Conservation (phyloP, 2,329 filamentous ascomycete genomes). For the Claviceps arundinis region DNA sequence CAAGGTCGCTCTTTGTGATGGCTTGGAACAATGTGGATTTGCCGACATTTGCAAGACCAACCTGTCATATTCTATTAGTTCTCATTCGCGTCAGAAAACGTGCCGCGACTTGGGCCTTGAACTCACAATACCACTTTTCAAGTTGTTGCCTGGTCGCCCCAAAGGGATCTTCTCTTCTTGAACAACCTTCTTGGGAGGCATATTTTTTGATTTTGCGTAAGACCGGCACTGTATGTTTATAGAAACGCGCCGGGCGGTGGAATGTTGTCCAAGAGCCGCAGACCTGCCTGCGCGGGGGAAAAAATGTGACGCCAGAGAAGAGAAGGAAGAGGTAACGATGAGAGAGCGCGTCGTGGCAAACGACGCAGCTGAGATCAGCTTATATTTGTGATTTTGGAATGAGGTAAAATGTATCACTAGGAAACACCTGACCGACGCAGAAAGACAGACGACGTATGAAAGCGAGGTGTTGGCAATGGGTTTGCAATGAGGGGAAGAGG, state of each 20-base stretch:
- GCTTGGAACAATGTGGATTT: conserved; percentile 99
- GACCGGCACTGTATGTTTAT: conserved; percentile 35
- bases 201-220: conserved; percentile 55
- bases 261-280: conserved; percentile 42
- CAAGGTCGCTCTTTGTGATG: conserved; percentile 93
- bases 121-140: conserved; percentile 97
- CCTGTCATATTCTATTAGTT: conserved; percentile 35
- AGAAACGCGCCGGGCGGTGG: conserved; percentile 38
- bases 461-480: background rate
- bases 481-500: conserved; percentile 7
- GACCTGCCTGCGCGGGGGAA: conserved; percentile 51
- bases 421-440: conserved; percentile 14
- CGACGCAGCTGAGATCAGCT: conserved; percentile 29
- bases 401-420: conserved; percentile 1
- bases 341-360: conserved; percentile 31
- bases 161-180: conserved; percentile 94
- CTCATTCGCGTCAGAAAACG: background rate
- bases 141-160: conserved; percentile 89
- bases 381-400: conserved; percentile 12
- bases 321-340: conserved; percentile 28
- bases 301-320: conserved; percentile 39
- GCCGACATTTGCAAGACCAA: conserved; percentile 96
- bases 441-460: conserved; percentile 7
- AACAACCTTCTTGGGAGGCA: conserved; percentile 89
- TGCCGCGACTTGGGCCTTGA: background rate